Conservation (phyloP, 495 filamentous ascomycete species). For the Pseudomonodictys pantanalensis region DNA sequence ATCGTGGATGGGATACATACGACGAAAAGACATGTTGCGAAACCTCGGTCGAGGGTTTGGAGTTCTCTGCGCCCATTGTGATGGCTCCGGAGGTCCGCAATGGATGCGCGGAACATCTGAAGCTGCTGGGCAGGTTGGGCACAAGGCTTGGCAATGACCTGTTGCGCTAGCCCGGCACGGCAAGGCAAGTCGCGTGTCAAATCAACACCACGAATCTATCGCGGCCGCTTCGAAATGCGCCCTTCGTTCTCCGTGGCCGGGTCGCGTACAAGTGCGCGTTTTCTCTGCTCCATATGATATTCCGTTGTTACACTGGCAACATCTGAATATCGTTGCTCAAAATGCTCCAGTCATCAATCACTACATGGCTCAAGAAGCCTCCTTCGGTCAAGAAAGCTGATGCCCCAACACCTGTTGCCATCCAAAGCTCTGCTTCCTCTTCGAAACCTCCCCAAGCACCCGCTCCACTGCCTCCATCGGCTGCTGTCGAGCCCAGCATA, state of each 20-base stretch:
- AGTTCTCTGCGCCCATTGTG: conserved; percentile 43
- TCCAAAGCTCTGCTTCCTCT: background rate
- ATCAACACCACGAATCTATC: conserved; percentile 11
- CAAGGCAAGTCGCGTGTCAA: conserved; percentile 2
- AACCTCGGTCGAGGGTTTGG: conserved; percentile 36
- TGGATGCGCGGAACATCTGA: conserved; percentile 9
- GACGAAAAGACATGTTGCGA: conserved; percentile 42
- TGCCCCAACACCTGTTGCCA: background rate
- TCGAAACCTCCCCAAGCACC: conserved; percentile 24
- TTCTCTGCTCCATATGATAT: too few relatives aligned
- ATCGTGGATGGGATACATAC: conserved; percentile 26
- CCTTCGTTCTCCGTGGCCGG: too few relatives aligned
- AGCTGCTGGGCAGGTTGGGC: conserved; percentile 2
- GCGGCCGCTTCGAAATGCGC: background rate
- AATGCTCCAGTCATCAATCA: conserved; percentile 42
- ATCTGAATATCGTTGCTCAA: background rate
- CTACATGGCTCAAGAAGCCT: conserved; percentile 42
- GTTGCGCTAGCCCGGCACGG: conserved; percentile 7
- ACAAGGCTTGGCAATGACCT: conserved; percentile 17
- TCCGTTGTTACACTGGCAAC: too few relatives aligned
- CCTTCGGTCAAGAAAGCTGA: conserved; percentile 21
- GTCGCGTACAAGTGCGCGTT: too few relatives aligned
- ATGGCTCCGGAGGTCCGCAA: conserved; percentile 7
- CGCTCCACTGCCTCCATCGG: background rate
- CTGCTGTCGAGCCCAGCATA: background rate